These are phyloP conservation scores for Fusarium torreyae DNA, from an alignment of 2,329 filamentous ascomycete genomes.

Conservation along the genomic window DNA sequence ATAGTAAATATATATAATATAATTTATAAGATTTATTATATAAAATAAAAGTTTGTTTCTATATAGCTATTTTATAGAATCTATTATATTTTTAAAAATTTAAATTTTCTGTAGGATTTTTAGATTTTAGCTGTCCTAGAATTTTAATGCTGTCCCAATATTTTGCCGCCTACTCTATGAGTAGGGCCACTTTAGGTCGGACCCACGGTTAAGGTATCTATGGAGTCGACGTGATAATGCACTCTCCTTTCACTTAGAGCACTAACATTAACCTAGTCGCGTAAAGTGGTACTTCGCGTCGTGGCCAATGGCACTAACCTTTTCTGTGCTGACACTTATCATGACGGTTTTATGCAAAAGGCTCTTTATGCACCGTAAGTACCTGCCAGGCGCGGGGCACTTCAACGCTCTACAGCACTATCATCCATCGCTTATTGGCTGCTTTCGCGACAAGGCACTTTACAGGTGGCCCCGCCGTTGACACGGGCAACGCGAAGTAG, in stretches of 20 bases:
- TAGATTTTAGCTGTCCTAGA: too few species aligned
- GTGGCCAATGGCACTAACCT: constrained; percentile 6
- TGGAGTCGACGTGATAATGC: neutral
- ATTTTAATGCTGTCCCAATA: too few species aligned
- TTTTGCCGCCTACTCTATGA: too few species aligned
- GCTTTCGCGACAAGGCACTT: constrained; percentile 22
- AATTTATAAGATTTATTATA: too few species aligned
- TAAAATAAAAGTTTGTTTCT: too few species aligned
- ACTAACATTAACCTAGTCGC: constrained; percentile 9
- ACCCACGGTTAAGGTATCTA: too few species aligned
- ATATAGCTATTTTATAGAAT: too few species aligned
- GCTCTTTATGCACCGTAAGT: constrained; percentile 24
- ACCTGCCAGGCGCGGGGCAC: constrained; percentile 8
- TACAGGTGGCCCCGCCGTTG: constrained; percentile 24
- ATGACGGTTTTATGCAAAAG: neutral
- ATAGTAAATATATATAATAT: too few species aligned
- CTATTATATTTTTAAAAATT: too few species aligned
- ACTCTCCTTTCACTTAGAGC: neutral
- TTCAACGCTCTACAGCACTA: neutral
- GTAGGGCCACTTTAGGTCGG: too few species aligned
- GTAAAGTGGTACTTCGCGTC: constrained; percentile 24
- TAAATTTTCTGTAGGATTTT: too few species aligned
- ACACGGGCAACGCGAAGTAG: constrained; percentile 36
- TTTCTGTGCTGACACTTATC: neutral
- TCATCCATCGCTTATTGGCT: constrained; percentile 20